A percentile compares a stretch with the other conserved stretches of the same genome.
Evolutionary conservation across 805 yeast genomes (phyloP).

Genomic region (Lipomyces chichibuensis): DNA sequence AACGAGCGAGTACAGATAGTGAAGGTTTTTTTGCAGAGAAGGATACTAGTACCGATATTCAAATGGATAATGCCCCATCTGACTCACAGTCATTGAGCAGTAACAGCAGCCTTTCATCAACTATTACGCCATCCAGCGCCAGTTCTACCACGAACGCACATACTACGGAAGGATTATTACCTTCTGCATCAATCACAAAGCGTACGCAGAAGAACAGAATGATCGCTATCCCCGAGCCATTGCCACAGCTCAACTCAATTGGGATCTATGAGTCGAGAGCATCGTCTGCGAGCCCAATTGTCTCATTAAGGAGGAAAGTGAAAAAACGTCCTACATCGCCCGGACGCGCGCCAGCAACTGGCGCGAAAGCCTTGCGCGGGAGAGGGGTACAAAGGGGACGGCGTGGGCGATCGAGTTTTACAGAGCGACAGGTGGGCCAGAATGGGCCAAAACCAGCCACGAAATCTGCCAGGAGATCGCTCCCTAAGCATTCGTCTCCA

Average conservation of each 20-base stretch:
- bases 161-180: background rate
- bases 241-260: background rate
- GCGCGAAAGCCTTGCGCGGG: background rate
- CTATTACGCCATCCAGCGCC: background rate
- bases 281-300: background rate
- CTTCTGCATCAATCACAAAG: background rate
- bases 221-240: background rate
- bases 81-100: background rate
- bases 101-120: background rate
- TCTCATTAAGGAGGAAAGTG: background rate
- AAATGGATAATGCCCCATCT: background rate
- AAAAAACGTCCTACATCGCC: background rate
- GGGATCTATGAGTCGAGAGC: constrained; percentile 4
- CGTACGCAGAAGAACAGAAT: background rate
- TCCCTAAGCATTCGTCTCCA: background rate
- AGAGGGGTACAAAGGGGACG: background rate
- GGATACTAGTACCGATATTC: background rate
- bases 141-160: background rate
- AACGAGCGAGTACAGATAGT: background rate
- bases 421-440: background rate
- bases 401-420: background rate
- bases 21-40: background rate
- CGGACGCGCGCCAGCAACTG: background rate
- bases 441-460: background rate
- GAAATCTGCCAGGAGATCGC: background rate